These are phyloP conservation scores for Stentor roeselii DNA, from an alignment of 73 alveolate species.

Conservation along the genomic window DNA sequence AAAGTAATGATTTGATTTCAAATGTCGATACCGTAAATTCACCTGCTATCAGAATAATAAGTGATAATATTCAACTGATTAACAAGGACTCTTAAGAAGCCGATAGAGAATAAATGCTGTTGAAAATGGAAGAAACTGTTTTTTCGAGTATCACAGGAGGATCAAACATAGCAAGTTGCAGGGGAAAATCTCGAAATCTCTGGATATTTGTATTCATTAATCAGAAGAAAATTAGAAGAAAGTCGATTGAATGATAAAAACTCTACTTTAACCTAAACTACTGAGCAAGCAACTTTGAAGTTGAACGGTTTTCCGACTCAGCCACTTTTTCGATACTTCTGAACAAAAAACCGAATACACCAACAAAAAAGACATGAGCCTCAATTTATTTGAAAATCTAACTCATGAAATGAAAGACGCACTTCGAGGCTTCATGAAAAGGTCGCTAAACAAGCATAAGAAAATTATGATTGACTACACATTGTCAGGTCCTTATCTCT, in stretches of 20 bases:
- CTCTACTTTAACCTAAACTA: not conserved
- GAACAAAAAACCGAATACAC: slow-evolving; percentile 2
- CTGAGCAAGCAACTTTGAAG: not conserved
- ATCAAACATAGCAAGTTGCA: not conserved
- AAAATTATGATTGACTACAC: not conserved
- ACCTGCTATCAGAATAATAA: too few relatives aligned
- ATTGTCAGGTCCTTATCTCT: not conserved
- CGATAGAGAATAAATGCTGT: not conserved
- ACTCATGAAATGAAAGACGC: not conserved
- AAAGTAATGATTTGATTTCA: not conserved
- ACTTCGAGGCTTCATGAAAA: not conserved
- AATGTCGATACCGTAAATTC: not conserved
- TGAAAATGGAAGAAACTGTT: not conserved
- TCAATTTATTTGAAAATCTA: not conserved
- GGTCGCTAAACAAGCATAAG: not conserved
- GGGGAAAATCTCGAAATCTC: not conserved
- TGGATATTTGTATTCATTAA: not conserved
- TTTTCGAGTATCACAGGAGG: not conserved
- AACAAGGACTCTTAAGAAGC: not conserved
- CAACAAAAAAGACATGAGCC: not conserved
- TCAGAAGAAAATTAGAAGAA: not conserved
- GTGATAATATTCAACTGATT: not conserved
- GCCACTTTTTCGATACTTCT: not conserved
- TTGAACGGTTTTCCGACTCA: not conserved
- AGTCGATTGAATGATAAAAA: not conserved